Base-by-base conservation (phyloP, 2,329 filamentous ascomycete species). In the Rhinocladiella similis region DNA sequence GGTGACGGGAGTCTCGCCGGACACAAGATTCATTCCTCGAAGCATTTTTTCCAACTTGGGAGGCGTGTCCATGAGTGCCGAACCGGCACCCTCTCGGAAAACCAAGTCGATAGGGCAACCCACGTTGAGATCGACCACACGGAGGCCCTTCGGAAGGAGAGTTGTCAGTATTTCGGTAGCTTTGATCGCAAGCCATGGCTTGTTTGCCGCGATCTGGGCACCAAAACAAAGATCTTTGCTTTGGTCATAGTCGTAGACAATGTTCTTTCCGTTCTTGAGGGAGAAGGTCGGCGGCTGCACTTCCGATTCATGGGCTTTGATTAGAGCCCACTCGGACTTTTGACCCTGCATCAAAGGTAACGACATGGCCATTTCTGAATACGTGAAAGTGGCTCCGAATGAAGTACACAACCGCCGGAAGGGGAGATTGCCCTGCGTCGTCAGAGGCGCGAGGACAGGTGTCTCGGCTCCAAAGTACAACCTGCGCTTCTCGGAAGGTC, bases 321-420 rank as follows among this genome's bases (percentile, higher is more conserved):
- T 84, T 53, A 99, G 79, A 18, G 94, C 91, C 94, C 94, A 99
- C 76, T 99, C 94, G 1, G 87, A 82, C 74, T 93, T 95, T 62
- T 89, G 84, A 35, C 94, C 94, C 72, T 97, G 91, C 5, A 99
- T 81, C 41, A 99, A 76, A 9, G 93, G 92, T 72, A 96, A 77
- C 25, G 90, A 87, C 83, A 99, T 89, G 3, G 93, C 94, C 94
- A 99, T 99, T 74, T 99, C 94, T 0, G 93, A 97, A 77, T 96
- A 99, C 0, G 94, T 99, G 47, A 96, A 80, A 69, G 97, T 89
- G 25, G 91, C 92, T 35, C 94, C 94, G 20, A 97, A 82, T 53
- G 92, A 88, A 12, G 91, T 87, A 68, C 92, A 97, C 27, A 99
- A 83, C 48, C 94, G 85, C 54, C 94, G 87, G 77, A 96, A 99